phyloP scores from a whole-genome alignment of 352 stramenopile genomes.

The Phytophthora lateralis region DNA sequence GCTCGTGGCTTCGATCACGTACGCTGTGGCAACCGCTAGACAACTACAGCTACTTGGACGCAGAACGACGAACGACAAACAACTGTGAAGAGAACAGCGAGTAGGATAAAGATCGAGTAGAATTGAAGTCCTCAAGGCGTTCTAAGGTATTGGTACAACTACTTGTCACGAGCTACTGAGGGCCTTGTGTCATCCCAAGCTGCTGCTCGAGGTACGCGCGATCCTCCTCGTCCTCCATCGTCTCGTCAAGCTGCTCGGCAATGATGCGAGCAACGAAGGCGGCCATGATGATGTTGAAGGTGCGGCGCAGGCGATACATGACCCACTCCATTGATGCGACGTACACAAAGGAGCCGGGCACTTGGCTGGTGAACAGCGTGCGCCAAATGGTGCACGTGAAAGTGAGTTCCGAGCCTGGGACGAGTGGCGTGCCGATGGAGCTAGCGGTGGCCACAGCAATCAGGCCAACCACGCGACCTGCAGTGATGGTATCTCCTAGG shows the following conservation, averaged over 20 bases:
- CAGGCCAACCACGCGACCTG: constrained; percentile 45
- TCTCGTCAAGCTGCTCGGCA: constrained; percentile 75
- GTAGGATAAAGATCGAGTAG: constrained; percentile 9
- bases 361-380: constrained; percentile 45
- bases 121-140: constrained; percentile 1
- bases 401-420: constrained; percentile 40
- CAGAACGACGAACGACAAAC: constrained; percentile 10
- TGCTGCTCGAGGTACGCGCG: constrained; percentile 46
- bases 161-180: constrained; percentile 5
- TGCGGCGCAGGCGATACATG: constrained; percentile 56
- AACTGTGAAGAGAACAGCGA: constrained; percentile 6
- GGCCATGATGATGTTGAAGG: constrained; percentile 69
- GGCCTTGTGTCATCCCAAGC: constrained; percentile 35
- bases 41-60: constrained; percentile 24
- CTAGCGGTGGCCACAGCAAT: constrained; percentile 51
- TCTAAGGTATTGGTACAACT: neutral
- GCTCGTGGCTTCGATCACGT: constrained; percentile 13
- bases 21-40: constrained; percentile 22
- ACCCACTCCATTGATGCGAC: constrained; percentile 58
- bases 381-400: constrained; percentile 66
- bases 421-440: constrained; percentile 55
- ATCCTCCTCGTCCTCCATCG: constrained; percentile 72
- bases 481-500: constrained; percentile 43
- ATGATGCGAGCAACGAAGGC: constrained; percentile 71
- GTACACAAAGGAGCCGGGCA: constrained; percentile 50